A percentile compares a stretch with the other conserved stretches of the same genome.
phyloP scores from a whole-genome alignment of 2,329 filamentous ascomycete genomes.

The Penicillium polonicum region DNA sequence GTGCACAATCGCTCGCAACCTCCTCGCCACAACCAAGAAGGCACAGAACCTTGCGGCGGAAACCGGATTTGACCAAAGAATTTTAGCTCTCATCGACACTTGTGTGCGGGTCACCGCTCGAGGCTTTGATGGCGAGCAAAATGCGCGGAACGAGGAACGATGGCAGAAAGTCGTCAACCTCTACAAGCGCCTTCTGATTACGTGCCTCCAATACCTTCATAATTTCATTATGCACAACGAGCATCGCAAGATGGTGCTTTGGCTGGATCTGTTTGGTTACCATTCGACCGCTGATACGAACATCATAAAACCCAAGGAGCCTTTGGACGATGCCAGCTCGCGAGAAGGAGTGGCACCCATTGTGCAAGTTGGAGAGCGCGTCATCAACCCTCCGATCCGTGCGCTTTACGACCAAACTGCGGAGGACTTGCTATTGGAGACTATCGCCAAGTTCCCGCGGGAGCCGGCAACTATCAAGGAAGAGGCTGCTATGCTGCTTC shows the following conservation, averaged over 20 bases:
- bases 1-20: slow-evolving; percentile 61
- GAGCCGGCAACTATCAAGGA: slow-evolving; percentile 47
- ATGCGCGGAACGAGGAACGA: slow-evolving; percentile 61
- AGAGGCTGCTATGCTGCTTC: slow-evolving; percentile 48
- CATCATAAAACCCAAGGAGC: slow-evolving; percentile 45
- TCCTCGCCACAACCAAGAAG: slow-evolving; percentile 59
- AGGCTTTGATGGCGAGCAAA: slow-evolving; percentile 64
- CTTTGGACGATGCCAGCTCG: slow-evolving; percentile 39
- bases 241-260: slow-evolving; percentile 63
- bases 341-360: slow-evolving; percentile 43
- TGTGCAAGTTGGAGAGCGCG: slow-evolving; percentile 44
- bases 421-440: slow-evolving; percentile 45
- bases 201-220: slow-evolving; percentile 65
- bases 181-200: slow-evolving; percentile 65
- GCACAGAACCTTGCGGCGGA: slow-evolving; percentile 64
- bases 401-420: slow-evolving; percentile 46
- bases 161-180: slow-evolving; percentile 66
- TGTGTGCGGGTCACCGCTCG: slow-evolving; percentile 64
- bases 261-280: slow-evolving; percentile 64
- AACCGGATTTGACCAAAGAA: slow-evolving; percentile 59
- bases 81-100: slow-evolving; percentile 61
- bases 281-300: slow-evolving; percentile 49
- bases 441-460: slow-evolving; percentile 45
- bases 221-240: slow-evolving; percentile 67
- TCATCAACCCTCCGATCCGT: slow-evolving; percentile 43